Conservation (phyloP, 1,284 basidiomycete genomes). For the Melampsora americana region DNA sequence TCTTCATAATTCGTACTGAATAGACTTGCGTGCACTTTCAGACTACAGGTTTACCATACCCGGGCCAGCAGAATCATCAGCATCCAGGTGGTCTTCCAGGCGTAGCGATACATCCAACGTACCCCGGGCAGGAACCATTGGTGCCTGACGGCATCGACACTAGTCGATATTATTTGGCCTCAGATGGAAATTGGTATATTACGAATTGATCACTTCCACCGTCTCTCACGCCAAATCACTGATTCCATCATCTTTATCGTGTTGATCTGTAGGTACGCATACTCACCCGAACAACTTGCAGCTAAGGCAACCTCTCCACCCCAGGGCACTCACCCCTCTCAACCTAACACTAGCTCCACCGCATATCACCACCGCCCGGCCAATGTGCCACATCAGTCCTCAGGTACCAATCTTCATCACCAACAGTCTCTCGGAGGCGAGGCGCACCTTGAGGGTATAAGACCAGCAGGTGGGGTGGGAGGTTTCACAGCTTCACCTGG, state of each 20-base stretch:
- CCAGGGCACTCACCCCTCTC: neutral
- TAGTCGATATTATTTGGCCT: slow-evolving; percentile 40
- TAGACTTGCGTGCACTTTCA: neutral
- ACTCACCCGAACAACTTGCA: slow-evolving; percentile 34
- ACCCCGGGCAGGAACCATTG: slow-evolving; percentile 10
- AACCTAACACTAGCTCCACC: neutral
- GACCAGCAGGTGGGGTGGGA: neutral
- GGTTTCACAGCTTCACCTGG: neutral
- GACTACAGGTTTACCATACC: neutral
- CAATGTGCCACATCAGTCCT: neutral
- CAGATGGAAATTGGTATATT: slow-evolving; percentile 41
- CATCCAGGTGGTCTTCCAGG: slow-evolving; percentile 6
- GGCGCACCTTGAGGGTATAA: neutral
- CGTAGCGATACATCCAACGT: slow-evolving; percentile 8
- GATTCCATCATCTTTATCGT: neutral
- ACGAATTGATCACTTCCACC: no score
- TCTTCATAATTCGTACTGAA: neutral
- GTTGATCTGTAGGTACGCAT: slow-evolving; percentile 30
- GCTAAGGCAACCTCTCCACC: slow-evolving; percentile 14
- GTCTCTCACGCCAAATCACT: neutral
- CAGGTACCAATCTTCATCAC: neutral
- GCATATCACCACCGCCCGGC: neutral
- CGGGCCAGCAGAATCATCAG: slow-evolving; percentile 8
- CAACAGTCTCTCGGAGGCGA: neutral
- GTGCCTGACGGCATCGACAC: slow-evolving; percentile 37